These are phyloP conservation scores for Rhizopogon rudus DNA, from an alignment of 768 basidiomycete species.

Conservation along the genomic window DNA sequence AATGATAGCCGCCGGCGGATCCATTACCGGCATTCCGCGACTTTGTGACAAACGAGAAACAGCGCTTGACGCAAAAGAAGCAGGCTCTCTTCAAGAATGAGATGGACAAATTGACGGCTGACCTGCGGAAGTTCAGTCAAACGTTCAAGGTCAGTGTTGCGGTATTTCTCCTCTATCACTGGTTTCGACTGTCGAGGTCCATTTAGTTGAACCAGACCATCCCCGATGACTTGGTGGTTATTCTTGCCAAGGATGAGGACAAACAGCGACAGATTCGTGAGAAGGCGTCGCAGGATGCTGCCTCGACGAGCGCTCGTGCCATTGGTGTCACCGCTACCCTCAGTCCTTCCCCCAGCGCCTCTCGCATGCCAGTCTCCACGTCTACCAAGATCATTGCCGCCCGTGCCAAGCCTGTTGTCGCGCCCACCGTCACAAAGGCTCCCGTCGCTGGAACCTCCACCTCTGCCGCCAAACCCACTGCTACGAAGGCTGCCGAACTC, in stretches of 20 bases:
- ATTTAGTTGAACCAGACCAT: slow-evolving; percentile 87
- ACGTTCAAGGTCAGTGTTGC: slow-evolving; percentile 79
- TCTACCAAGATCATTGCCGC: slow-evolving; percentile 24
- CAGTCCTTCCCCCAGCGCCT: slow-evolving; percentile 41
- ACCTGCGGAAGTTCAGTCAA: slow-evolving; percentile 88
- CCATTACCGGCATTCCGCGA: slow-evolving; percentile 83
- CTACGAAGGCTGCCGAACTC: slow-evolving; percentile 24
- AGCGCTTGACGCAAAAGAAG: slow-evolving; percentile 86
- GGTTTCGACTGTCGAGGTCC: neutral
- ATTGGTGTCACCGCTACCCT: slow-evolving; percentile 51
- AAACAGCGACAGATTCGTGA: slow-evolving; percentile 82
- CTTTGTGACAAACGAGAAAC: slow-evolving; percentile 90
- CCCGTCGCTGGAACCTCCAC: slow-evolving; percentile 12
- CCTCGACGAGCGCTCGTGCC: slow-evolving; percentile 59
- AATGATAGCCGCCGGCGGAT: slow-evolving; percentile 58
- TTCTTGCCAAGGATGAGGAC: slow-evolving; percentile 90
- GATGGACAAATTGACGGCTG: slow-evolving; percentile 92
- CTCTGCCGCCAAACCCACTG: slow-evolving; percentile 25
- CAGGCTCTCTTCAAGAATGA: slow-evolving; percentile 87
- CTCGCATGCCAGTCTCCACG: slow-evolving; percentile 31
- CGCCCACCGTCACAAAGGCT: slow-evolving; percentile 21
- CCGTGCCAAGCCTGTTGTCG: slow-evolving; percentile 23
- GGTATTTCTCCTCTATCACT: neutral
- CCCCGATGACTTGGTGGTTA: slow-evolving; percentile 88
- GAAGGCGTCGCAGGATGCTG: slow-evolving; percentile 66